Evolutionary conservation across 2,329 filamentous ascomycete genomes (phyloP).

Genomic region (Fusarium coicis): DNA sequence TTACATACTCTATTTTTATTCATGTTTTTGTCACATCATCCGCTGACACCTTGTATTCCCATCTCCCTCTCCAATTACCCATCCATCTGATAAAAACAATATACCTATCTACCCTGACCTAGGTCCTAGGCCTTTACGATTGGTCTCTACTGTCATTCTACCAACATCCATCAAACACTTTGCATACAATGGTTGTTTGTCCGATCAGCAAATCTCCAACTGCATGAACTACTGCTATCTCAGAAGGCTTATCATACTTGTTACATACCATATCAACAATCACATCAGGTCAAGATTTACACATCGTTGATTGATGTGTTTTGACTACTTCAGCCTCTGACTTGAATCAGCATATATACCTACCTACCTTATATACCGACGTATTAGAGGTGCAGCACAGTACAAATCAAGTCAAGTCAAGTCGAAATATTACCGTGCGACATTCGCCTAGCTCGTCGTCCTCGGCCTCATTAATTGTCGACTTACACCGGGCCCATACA

Average conservation of each 20-base stretch:
- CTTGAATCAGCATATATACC: not conserved
- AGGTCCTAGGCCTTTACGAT: not conserved
- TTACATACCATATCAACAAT: not conserved
- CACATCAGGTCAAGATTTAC: not conserved
- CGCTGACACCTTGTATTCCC: not conserved
- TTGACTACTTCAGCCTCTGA: not conserved
- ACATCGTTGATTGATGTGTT: slow-evolving; percentile 3
- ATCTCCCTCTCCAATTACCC: not conserved
- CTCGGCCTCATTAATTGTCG: slow-evolving; percentile 9
- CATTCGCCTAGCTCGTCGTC: not conserved
- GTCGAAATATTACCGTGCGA: not conserved
- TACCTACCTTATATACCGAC: not conserved
- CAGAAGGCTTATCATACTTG: not conserved
- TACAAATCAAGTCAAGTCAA: not conserved
- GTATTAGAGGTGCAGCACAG: not conserved
- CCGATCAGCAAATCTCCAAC: not conserved
- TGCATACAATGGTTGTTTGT: not conserved
- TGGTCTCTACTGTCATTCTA: not conserved
- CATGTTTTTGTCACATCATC: not conserved
- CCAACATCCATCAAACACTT: not conserved
- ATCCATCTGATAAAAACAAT: not conserved
- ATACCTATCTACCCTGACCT: not conserved
- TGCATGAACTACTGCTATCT: not conserved
- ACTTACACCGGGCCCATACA: slow-evolving; percentile 38
- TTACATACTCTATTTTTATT: not conserved